Evolutionary conservation across 1,139 yeast genomes (phyloP), one percentile per base, ranked within the genome.

Genomic region (Geotrichum fermentans): DNA sequence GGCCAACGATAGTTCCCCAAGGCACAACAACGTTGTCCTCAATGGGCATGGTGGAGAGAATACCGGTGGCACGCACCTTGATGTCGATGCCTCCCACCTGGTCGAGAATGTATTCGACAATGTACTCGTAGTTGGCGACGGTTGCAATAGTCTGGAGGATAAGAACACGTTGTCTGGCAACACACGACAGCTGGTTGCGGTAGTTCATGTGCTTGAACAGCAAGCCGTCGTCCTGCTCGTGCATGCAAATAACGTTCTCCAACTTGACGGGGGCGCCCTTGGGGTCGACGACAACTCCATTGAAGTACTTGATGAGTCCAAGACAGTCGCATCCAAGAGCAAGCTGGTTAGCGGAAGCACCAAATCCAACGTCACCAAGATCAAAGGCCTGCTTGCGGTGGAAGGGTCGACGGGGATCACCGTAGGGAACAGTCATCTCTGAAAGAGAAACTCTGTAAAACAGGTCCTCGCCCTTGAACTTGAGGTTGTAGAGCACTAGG

Each of bases 361-460:
- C 96, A 58, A 86, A 87, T 21, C 95, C 96, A 73, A 87, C 80
- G 67, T 87, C 96, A 66, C 96, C 95, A 63, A 87, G 76, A 68
- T 87, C 96, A 61, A 87, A 87, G 28, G 96, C 96, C 74, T 85
- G 94, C 72, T 87, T 87, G 74, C 95, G 80, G 72, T 86, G 95
- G 71, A 79, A 80, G 55, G 96, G 95, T 52, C 88, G 85, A 68
- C 95, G 78, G 59, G 95, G 94, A 65, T 85, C 95, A 62, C 90
- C 94, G 64, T 87, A 87, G 32, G 96, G 96, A 55, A 87, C 96
- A 33, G 95, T 84, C 96, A 87, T 87, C 70, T 87, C 96, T 43
- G 87, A 80, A 58, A 86, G 73, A 1, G 94, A 77, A 51, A 86
- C 69, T 69, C 95, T 79, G 75, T 87, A 85, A 67, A 86, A 81